Evolutionary conservation across 768 basidiomycete genomes (phyloP).

Genomic region (Dentipellis fragilis): DNA sequence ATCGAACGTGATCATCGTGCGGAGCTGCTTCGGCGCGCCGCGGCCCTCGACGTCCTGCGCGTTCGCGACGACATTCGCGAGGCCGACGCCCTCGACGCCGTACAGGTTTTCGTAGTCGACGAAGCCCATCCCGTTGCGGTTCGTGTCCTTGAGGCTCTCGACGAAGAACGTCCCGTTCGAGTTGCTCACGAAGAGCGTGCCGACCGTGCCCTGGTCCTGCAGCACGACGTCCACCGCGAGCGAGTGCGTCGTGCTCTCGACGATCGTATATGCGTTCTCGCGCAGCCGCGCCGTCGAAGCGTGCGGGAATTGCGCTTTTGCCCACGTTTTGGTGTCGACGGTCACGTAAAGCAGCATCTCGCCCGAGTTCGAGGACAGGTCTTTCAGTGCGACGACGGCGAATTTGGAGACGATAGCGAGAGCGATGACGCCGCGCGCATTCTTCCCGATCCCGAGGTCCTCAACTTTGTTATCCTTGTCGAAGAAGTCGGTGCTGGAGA

Average conservation of each 20-base stretch:
- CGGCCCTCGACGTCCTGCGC: conserved; percentile 74
- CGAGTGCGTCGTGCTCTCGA: conserved; percentile 89
- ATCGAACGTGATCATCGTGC: conserved; percentile 80
- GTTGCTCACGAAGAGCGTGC: conserved; percentile 92
- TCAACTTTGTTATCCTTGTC: conserved; percentile 50
- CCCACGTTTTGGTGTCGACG: conserved; percentile 76
- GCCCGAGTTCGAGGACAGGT: conserved; percentile 43
- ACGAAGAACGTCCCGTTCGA: conserved; percentile 95
- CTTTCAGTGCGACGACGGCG: conserved; percentile 83
- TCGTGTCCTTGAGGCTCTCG: conserved; percentile 84
- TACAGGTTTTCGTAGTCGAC: conserved; percentile 90
- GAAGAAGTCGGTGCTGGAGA: conserved; percentile 83
- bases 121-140: conserved; percentile 78
- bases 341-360: conserved; percentile 85
- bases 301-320: conserved; percentile 88
- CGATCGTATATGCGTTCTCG: conserved; percentile 93
- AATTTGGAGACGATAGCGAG: conserved; percentile 91
- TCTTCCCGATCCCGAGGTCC: conserved; percentile 78
- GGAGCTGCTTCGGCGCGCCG: conserved; percentile 59
- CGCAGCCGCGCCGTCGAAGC: conserved; percentile 66
- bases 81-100: conserved; percentile 82
- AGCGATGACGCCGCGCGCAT: conserved; percentile 82
- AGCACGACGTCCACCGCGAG: conserved; percentile 90
- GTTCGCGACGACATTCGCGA: conserved; percentile 83
- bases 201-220: conserved; percentile 52